phyloP scores from a whole-genome alignment of 2,329 filamentous ascomycete species.

The Xylariaceae sp. region DNA sequence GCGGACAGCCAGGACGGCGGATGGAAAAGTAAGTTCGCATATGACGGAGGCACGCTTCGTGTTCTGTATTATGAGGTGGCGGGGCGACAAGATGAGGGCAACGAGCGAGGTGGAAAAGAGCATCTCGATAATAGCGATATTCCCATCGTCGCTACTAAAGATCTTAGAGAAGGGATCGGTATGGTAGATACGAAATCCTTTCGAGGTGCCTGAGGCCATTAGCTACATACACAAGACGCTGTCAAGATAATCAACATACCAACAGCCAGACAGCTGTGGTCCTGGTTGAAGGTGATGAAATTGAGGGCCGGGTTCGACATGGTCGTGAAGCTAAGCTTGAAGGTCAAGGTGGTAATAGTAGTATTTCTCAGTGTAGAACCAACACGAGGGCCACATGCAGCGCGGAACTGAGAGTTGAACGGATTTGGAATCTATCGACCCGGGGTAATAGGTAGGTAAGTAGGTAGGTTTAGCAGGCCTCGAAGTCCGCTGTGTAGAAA shows the following conservation, averaged over 20 bases:
- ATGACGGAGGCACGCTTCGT: constrained; percentile 86
- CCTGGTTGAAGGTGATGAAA: constrained; percentile 99
- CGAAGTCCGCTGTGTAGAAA: background rate
- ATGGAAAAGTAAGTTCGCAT: constrained; percentile 97
- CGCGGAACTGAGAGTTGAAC: background rate
- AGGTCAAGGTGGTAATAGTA: background rate
- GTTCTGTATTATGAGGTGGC: constrained; percentile 93
- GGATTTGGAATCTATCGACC: background rate
- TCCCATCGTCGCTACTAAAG: constrained; percentile 91
- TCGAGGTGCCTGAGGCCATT: constrained; percentile 71
- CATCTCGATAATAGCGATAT: constrained; percentile 97
- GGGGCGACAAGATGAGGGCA: constrained; percentile 86
- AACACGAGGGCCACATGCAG: background rate
- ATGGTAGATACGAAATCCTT: constrained; percentile 94
- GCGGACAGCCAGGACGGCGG: constrained; percentile 90
- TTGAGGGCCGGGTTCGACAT: constrained; percentile 81
- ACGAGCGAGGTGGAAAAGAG: constrained; percentile 97
- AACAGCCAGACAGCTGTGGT: constrained; percentile 95
- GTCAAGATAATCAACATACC: constrained; percentile 57
- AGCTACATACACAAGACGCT: constrained; percentile 13
- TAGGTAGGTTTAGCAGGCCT: background rate
- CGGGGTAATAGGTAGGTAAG: background rate
- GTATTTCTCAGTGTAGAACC: background rate
- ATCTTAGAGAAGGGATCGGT: constrained; percentile 96
- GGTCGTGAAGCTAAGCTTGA: constrained; percentile 29